phyloP scores from a whole-genome alignment of 2,329 filamentous ascomycete genomes.

The Macrophomina phaseolina region DNA sequence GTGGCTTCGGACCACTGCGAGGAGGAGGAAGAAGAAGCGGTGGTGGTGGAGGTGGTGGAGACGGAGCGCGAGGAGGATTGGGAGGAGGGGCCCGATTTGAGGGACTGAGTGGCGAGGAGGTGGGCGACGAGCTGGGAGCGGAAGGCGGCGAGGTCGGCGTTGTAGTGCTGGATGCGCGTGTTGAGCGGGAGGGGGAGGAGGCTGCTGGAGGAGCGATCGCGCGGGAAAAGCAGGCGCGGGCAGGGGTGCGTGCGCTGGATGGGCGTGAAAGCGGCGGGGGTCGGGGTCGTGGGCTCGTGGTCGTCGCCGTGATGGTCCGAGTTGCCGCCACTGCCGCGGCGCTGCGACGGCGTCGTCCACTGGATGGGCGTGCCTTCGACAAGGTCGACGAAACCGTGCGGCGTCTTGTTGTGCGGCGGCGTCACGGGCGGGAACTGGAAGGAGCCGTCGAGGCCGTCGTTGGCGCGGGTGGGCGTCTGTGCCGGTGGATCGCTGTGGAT shows the following conservation, averaged over 20 bases:
- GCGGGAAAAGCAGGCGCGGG: conserved; percentile 16
- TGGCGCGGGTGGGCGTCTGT: conserved; percentile 26
- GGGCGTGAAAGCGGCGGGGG: conserved; percentile 6
- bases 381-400: conserved; percentile 20
- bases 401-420: conserved; percentile 7
- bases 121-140: conserved; percentile 38
- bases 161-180: conserved; percentile 31
- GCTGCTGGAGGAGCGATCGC: conserved; percentile 25
- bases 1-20: conserved; percentile 11
- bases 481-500: conserved; percentile 2
- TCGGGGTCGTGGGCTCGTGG: conserved; percentile 7
- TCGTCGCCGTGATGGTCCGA: background rate
- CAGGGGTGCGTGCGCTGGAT: conserved; percentile 10
- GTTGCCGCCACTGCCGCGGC: background rate
- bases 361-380: conserved; percentile 24
- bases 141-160: conserved; percentile 37
- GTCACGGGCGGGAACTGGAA: conserved; percentile 5
- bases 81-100: conserved; percentile 31
- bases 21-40: background rate
- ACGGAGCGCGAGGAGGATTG: conserved; percentile 10
- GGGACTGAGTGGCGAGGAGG: conserved; percentile 35
- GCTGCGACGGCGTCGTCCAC: background rate
- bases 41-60: background rate
- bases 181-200: conserved; percentile 19
- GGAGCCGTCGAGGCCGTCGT: conserved; percentile 27